Base-by-base conservation (phyloP, 1,284 basidiomycete genomes). In the Trametes versicolor region DNA sequence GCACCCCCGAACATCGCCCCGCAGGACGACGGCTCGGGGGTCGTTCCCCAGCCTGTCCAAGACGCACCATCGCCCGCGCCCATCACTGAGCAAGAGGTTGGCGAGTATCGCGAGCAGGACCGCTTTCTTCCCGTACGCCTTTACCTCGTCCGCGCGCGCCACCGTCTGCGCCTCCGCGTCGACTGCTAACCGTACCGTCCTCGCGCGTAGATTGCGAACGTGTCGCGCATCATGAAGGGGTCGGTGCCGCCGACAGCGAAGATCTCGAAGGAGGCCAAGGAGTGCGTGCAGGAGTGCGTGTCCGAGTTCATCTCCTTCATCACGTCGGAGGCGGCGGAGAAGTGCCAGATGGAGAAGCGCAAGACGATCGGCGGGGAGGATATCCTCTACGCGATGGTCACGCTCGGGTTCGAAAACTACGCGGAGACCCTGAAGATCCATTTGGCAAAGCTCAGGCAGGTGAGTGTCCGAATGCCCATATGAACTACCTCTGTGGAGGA, bases 231-330 rank as follows among this genome's bases (percentile, higher is more conserved):
- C 73, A 98, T 98, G 96, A 98, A 98, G 76, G 82, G 89, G 39
- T 85, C 93, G 2, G 88, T 98, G 2, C 96, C 96, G 0, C 83
- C 89, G 1, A 94, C 93, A n/a, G 95, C 96, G 23, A 98, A 98
- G 80, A 97, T 98, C 72, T 94, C 95, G 3, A 97, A 97, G 77
- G 96, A 98, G 79, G 95, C 96, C 27, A 98, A 98, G 77, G 96
- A 98, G 79, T 96, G 93, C 78, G 94, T 98, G 52, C 96, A 98
- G 78, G 95, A 97, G 79, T 97, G 95, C 79, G 95, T 97, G 56
- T 96, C 93, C 47, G 97, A 98, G 81, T 96, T 97, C 80, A 98
- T 98, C 77, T 91, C 89, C 72, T 98, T 98, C 82, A 94, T 98
- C 77, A 96, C 95, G 34, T 91, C 89, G 41, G 95, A 97, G 76